phyloP scores from a whole-genome alignment of 495 filamentous ascomycete species.

The Hypoxylon trugodes region DNA sequence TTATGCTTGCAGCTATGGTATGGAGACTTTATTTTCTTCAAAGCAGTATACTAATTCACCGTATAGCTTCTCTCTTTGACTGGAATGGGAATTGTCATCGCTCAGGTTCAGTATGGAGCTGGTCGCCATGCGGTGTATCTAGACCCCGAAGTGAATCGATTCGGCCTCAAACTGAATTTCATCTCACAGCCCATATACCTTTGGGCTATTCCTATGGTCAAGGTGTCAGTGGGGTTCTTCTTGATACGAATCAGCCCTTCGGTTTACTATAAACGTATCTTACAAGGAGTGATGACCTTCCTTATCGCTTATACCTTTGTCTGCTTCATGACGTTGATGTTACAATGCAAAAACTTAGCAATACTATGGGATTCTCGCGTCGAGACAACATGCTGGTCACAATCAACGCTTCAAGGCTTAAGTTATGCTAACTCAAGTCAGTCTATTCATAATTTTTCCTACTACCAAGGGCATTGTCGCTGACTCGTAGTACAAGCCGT shows the following conservation, averaged over 20 bases:
- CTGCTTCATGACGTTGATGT: conserved; percentile 44
- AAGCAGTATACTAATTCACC: background rate
- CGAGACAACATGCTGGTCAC: conserved; percentile 47
- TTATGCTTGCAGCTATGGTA: conserved; percentile 54
- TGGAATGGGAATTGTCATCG: conserved; percentile 47
- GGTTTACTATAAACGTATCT: conserved; percentile 46
- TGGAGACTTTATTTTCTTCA: background rate
- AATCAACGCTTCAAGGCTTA: conserved; percentile 41
- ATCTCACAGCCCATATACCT: conserved; percentile 53
- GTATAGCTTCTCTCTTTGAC: conserved; percentile 37
- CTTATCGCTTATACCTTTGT: conserved; percentile 51
- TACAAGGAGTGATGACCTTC: conserved; percentile 47
- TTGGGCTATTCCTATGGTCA: conserved; percentile 53
- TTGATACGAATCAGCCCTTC: conserved; percentile 51
- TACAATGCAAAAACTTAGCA: conserved; percentile 43
- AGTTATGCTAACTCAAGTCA: conserved; percentile 49
- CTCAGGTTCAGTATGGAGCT: conserved; percentile 51
- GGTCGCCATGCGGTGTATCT: conserved; percentile 51
- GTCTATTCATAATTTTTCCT: background rate
- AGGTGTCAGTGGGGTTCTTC: conserved; percentile 58
- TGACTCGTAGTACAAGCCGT: conserved; percentile 43
- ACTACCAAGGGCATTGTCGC: background rate
- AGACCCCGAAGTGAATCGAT: conserved; percentile 28
- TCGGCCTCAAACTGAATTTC: conserved; percentile 54
- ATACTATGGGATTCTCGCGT: conserved; percentile 49